These are phyloP conservation scores for Pseudopyrenochaeta lycopersici DNA, from an alignment of 2,329 filamentous ascomycete genomes.

Conservation along the genomic window DNA sequence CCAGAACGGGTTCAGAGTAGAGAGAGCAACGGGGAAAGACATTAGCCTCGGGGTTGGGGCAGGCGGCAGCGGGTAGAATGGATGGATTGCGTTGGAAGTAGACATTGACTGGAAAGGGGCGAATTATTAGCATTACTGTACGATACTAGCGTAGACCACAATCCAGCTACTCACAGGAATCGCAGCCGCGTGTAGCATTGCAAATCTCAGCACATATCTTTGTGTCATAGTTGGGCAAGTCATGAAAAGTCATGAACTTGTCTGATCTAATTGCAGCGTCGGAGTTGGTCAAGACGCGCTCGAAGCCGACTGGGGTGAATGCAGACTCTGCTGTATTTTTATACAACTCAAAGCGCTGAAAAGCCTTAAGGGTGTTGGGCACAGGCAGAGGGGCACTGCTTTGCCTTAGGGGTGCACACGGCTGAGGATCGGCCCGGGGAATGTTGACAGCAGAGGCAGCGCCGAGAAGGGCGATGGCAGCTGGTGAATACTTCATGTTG, in stretches of 20 bases:
- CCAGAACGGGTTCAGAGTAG: conserved; percentile 9
- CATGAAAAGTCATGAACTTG: conserved; percentile 3
- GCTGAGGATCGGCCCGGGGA: background rate
- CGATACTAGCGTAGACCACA: too few relatives aligned
- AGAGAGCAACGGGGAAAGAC: conserved; percentile 20
- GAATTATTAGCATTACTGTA: too few relatives aligned
- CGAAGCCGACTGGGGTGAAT: conserved; percentile 6
- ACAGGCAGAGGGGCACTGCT: background rate
- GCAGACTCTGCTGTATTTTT: background rate
- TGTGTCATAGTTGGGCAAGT: conserved; percentile 9
- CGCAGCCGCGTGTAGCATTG: conserved; percentile 4
- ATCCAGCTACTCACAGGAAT: conserved; percentile 8
- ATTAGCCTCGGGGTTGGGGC: conserved; percentile 25
- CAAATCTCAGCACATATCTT: conserved; percentile 14
- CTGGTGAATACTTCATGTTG: background rate
- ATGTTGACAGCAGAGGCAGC: background rate
- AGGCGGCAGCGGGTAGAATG: conserved; percentile 8
- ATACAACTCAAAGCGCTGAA: background rate
- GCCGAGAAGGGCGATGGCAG: background rate
- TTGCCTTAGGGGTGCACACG: background rate
- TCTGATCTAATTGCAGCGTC: conserved; percentile 12
- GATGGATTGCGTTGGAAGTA: conserved; percentile 25
- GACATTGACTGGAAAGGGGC: conserved; percentile 25
- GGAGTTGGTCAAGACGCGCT: background rate
- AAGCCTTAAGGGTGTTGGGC: background rate